Evolutionary conservation across 2,329 filamentous ascomycete species (phyloP).

Genomic region (Cercospora beticola): DNA sequence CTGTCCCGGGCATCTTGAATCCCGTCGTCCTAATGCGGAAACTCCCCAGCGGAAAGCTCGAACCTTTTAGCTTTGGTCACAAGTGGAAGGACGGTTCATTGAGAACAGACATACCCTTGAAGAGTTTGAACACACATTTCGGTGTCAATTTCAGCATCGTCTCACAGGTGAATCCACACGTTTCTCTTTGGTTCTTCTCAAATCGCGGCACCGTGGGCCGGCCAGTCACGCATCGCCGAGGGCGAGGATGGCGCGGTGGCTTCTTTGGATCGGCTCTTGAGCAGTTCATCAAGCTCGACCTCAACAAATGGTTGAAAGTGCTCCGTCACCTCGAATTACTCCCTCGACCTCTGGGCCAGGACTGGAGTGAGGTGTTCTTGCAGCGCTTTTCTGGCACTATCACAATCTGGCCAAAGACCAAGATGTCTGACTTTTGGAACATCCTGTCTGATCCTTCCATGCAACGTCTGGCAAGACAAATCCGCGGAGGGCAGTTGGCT

Average conservation of each 20-base stretch:
- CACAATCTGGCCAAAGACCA: slow-evolving; percentile 89
- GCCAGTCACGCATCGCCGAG: slow-evolving; percentile 89
- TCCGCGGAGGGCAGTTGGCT: slow-evolving; percentile 84
- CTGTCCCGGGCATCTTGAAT: slow-evolving; percentile 93
- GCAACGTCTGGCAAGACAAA: slow-evolving; percentile 77
- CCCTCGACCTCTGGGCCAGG: slow-evolving; percentile 84
- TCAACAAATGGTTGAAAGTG: slow-evolving; percentile 97
- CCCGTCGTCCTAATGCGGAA: slow-evolving; percentile 93
- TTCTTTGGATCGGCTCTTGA: slow-evolving; percentile 90
- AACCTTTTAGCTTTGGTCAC: slow-evolving; percentile 93
- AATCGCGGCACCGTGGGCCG: slow-evolving; percentile 87
- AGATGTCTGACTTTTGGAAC: slow-evolving; percentile 75
- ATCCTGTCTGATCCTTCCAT: slow-evolving; percentile 83
- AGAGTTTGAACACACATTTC: slow-evolving; percentile 91
- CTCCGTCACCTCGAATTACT: slow-evolving; percentile 88
- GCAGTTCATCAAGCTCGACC: slow-evolving; percentile 92
- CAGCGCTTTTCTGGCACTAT: slow-evolving; percentile 93
- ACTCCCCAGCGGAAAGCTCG: slow-evolving; percentile 70
- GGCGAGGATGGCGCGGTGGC: slow-evolving; percentile 91
- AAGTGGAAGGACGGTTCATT: slow-evolving; percentile 99
- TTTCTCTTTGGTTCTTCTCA: slow-evolving; percentile 98
- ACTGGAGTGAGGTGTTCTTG: slow-evolving; percentile 96
- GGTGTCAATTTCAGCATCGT: slow-evolving; percentile 98
- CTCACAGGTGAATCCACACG: slow-evolving; percentile 86
- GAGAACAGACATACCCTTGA: slow-evolving; percentile 91